Base-by-base conservation (phyloP, 2,329 filamentous ascomycete genomes). In the Colletotrichum australisinense region DNA sequence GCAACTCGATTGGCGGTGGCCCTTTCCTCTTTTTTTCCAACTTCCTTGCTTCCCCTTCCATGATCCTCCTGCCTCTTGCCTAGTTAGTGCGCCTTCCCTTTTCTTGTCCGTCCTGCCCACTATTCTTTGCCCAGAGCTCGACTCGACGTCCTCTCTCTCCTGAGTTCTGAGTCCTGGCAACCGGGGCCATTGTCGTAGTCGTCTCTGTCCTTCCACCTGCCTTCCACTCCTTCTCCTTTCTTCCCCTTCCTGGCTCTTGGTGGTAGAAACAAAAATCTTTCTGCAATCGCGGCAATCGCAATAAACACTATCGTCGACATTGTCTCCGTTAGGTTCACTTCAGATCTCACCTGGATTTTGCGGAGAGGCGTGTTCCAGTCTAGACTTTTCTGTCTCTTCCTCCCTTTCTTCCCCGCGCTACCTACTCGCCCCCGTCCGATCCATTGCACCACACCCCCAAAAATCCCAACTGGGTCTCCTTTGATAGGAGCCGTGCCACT, bases 401-500 rank as follows among this genome's bases (percentile, higher is more conserved):
- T 70, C 58, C 38, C 35, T 60, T 46, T 42, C 19, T 22, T 8
- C 52, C 69, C 7, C 69, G 16, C 60, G 19, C 52, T 14, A 26
- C 14, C 52, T 14, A 26, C 14, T 32, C 42, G 26, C 24, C 22
- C 38, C 32, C 58, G 28, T 55, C 28, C 11, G 38, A 35, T 53
- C 24, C 65, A 68, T 19, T 35, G 35, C 60, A 55, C 42, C 55
- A 64, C 32, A 64, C 38, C 32, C 57, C 59, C 59, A 57, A 49
- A 53, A 55, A 28, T 62, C 9, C 55, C 60, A 52, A 56, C 53
- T 16, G 59, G 59, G 55, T 69, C 79, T 77, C 82, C 82, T 83
- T 83, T 80, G 80, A 83, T 64, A 82, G 80, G 81, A 78, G 78
- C 79, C 79, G 75, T 75, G 75, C 78, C 81, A 77, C 77, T 81